These are phyloP conservation scores for Mycena kentingensis DNA, from an alignment of 768 basidiomycete genomes.

Conservation along the genomic window DNA sequence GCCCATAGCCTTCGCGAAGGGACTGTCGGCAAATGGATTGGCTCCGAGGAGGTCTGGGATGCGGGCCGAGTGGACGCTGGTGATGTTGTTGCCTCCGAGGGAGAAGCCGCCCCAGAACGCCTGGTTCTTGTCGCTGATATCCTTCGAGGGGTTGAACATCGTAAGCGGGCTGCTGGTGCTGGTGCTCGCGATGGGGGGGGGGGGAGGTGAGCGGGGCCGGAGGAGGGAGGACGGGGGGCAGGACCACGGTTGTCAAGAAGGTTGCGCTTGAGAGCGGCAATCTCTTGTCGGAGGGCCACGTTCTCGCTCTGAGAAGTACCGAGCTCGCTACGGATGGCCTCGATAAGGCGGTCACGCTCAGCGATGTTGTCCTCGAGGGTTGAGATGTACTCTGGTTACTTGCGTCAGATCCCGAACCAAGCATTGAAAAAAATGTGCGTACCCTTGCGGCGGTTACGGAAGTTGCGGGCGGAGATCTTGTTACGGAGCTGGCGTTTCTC, in stretches of 20 bases:
- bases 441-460: slow-evolving; percentile 94
- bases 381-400: slow-evolving; percentile 79
- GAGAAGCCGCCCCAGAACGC: slow-evolving; percentile 81
- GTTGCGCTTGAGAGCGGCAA: slow-evolving; percentile 70
- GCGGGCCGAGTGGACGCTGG: slow-evolving; percentile 82
- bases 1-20: slow-evolving; percentile 10
- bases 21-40: slow-evolving; percentile 19
- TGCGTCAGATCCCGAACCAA: background rate
- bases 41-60: slow-evolving; percentile 62
- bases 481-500: slow-evolving; percentile 96
- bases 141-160: slow-evolving; percentile 76
- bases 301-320: slow-evolving; percentile 82
- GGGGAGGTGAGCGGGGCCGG: slow-evolving; percentile 20
- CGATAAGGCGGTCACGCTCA: slow-evolving; percentile 88
- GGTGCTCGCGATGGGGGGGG: slow-evolving; percentile 26
- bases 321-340: slow-evolving; percentile 82
- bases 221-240: slow-evolving; percentile 55
- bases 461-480: slow-evolving; percentile 95
- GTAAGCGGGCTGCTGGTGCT: slow-evolving; percentile 32
- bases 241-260: slow-evolving; percentile 68
- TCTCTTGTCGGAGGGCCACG: slow-evolving; percentile 76
- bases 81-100: slow-evolving; percentile 65
- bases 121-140: slow-evolving; percentile 46
- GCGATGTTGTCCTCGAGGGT: slow-evolving; percentile 93
- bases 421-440: slow-evolving; percentile 12